Evolutionary conservation across 2,329 filamentous ascomycete species (phyloP).

Genomic region (Aureobasidium sp.): DNA sequence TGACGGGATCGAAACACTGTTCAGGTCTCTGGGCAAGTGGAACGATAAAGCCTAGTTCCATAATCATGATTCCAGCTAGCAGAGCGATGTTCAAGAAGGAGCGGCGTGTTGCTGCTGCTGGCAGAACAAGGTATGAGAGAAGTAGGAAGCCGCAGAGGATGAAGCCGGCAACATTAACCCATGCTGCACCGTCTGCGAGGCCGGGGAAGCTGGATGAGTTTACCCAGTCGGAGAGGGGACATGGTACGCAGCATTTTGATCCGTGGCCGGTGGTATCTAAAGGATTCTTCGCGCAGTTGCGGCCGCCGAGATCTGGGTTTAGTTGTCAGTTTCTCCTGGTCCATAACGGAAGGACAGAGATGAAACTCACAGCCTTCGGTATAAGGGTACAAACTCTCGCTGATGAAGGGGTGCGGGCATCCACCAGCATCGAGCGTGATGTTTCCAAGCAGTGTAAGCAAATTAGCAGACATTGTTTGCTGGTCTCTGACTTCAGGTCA

Average conservation of each 20-base stretch:
- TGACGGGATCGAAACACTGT: constrained; percentile 76
- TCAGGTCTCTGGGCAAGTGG: constrained; percentile 65
- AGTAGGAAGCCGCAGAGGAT: constrained; percentile 66
- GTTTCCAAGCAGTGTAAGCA: constrained; percentile 14
- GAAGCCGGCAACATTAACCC: constrained; percentile 66
- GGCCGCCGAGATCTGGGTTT: constrained; percentile 19
- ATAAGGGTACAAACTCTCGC: constrained; percentile 21
- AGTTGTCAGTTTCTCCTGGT: not conserved
- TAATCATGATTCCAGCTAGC: constrained; percentile 60
- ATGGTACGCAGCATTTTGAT: constrained; percentile 69
- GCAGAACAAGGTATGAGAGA: constrained; percentile 66
- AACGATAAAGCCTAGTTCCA: constrained; percentile 79
- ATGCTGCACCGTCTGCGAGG: constrained; percentile 61
- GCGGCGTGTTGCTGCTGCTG: constrained; percentile 70
- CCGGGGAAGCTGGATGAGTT: constrained; percentile 50
- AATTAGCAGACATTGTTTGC: not conserved
- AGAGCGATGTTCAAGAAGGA: constrained; percentile 83
- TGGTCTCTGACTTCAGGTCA: not conserved
- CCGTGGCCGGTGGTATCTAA: constrained; percentile 19
- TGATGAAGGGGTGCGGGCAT: constrained; percentile 24
- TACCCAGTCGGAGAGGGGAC: constrained; percentile 70
- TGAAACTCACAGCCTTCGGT: constrained; percentile 22
- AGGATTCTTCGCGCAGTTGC: constrained; percentile 24
- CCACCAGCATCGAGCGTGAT: constrained; percentile 21
- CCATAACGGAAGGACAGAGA: no score